phyloP scores from a whole-genome alignment of 208 protist genomes.

The Leishmania tropica region DNA sequence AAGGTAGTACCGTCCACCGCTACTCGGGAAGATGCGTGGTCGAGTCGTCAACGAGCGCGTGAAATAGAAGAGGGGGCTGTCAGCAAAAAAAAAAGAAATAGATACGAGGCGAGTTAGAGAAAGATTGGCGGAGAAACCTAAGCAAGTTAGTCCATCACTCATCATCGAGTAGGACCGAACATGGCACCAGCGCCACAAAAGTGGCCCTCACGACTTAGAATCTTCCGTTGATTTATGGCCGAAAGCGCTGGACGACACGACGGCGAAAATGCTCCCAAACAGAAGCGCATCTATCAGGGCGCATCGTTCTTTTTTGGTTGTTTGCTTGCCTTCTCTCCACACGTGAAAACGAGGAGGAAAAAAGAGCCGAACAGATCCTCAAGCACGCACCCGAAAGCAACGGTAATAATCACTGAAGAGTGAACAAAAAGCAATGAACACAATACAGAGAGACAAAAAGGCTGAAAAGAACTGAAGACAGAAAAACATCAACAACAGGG shows the following conservation, averaged over 20 bases:
- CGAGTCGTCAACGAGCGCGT: background rate
- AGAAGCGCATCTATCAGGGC: background rate
- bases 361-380: constrained; percentile 5
- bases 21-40: background rate
- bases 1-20: background rate
- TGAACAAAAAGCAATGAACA: constrained; percentile 2
- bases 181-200: constrained; percentile 2
- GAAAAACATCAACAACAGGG: constrained; percentile 3
- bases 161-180: background rate
- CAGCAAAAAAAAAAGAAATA: constrained; percentile 6
- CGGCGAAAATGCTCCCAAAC: background rate
- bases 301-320: background rate
- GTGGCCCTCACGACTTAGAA: background rate
- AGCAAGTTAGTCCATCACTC: background rate
- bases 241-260: background rate
- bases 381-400: constrained; percentile 6
- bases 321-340: background rate
- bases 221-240: background rate
- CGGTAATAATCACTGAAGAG: background rate
- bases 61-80: background rate
- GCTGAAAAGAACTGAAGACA: constrained; percentile 1
- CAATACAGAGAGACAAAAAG: constrained; percentile 3
- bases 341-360: constrained; percentile 1
- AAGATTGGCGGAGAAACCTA: constrained; percentile 4
- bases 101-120: constrained; percentile 4